Evolutionary conservation across 2,329 filamentous ascomycete genomes (phyloP), one percentile per base, ranked within the genome.

Genomic region (Periconia digitata): DNA sequence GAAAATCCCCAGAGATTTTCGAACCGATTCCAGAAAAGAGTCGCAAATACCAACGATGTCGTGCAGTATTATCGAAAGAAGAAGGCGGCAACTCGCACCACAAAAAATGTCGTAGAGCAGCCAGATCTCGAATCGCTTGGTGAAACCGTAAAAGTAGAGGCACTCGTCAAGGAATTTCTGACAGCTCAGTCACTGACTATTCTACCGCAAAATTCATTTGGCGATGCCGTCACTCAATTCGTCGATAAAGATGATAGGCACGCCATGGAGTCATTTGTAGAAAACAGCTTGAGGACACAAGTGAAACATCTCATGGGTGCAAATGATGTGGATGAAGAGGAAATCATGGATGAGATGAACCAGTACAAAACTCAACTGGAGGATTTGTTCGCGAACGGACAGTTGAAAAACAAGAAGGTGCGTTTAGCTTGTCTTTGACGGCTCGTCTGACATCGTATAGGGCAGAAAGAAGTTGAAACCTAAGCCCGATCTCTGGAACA

Each of bases 1-100:
- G 94, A 97, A 69, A 99, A 99, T 52, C 92, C 94, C 0, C 94
- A 97, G 67, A 85, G 94, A 8, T 96, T 97, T 64, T 97, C 92
- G 0, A 95, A 95, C 67, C 83, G 91, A 2, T 99, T 97, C 59
- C 81, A 87, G 1, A 87, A 85, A n/a, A 89, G 85, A 63, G 92
- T 99, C 1, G 94, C 94, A 50, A 99, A 99, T 65, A 85, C 86
- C 8, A 95, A 92, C 58, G 94, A 99, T 60, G 90, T 99, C 0
- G 85, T 99, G 0, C 88, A 92, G 63, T 97, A 95, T 67, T 86
- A 96, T 70, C 84, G 90, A 47, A 96, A 92, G 73, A 97, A 96
- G 73, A 82, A 82, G n/a, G 72, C 70, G 1, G 63, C 72, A 4
- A 75, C 53, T 13, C 62, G 64, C 51, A 75, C 69, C 24, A 72